These are phyloP conservation scores for Penicillium goetzii DNA, from an alignment of 495 filamentous ascomycete species.

Conservation along the genomic window DNA sequence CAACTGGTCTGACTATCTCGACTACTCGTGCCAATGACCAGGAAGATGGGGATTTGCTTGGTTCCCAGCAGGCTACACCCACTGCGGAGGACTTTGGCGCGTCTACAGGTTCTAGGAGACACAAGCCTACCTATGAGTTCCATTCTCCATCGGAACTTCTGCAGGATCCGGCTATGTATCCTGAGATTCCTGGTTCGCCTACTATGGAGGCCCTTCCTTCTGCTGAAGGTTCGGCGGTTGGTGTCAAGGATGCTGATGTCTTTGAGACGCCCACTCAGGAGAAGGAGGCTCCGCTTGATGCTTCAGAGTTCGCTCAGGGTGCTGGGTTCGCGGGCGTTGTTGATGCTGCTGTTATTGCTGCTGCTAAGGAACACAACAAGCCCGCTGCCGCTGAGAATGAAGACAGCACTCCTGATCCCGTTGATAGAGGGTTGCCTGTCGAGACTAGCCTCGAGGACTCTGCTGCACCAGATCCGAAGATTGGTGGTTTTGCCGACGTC, in stretches of 20 bases:
- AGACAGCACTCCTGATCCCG: neutral
- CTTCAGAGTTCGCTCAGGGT: constrained; percentile 4
- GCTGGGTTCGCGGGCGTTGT: constrained; percentile 32
- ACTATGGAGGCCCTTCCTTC: constrained; percentile 38
- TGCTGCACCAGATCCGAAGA: neutral
- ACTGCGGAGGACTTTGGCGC: constrained; percentile 26
- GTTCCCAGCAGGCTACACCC: constrained; percentile 34
- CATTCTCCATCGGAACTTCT: constrained; percentile 52
- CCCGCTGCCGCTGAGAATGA: constrained; percentile 4
- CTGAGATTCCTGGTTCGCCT: constrained; percentile 35
- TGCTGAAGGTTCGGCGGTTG: constrained; percentile 41
- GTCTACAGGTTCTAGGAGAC: constrained; percentile 26
- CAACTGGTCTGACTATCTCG: constrained; percentile 29
- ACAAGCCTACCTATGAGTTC: constrained; percentile 48
- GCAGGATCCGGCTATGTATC: constrained; percentile 37
- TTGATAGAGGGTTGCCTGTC: neutral
- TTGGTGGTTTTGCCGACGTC: constrained; percentile 28
- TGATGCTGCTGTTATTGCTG: constrained; percentile 36
- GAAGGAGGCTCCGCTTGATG: constrained; percentile 4
- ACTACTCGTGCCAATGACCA: constrained; percentile 24
- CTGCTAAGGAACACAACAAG: constrained; percentile 18
- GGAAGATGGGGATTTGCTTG: constrained; percentile 26
- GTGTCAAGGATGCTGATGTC: constrained; percentile 20
- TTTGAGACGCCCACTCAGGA: constrained; percentile 30
- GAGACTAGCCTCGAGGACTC: neutral